A percentile compares a stretch with the other conserved stretches of the same genome.
phyloP scores from a whole-genome alignment of 2,329 filamentous ascomycete genomes.

The Diaporthe amygdali region DNA sequence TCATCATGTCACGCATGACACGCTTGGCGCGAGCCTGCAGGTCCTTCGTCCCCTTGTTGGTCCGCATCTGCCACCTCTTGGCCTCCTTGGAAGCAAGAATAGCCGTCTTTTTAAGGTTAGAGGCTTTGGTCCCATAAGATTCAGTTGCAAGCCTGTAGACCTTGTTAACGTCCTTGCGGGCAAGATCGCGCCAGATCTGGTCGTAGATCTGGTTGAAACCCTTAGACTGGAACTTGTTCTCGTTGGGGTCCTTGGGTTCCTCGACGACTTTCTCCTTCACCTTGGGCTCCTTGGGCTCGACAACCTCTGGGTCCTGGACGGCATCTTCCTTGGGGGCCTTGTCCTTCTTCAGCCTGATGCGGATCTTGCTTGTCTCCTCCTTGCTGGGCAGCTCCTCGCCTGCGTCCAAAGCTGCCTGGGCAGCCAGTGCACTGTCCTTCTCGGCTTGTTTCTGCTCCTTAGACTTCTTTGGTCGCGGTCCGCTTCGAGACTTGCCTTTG shows the following conservation, averaged over 20 bases:
- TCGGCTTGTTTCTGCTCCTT: slow-evolving; percentile 83
- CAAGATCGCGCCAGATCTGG: slow-evolving; percentile 95
- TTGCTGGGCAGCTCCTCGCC: slow-evolving; percentile 72
- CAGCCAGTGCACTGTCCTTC: slow-evolving; percentile 83
- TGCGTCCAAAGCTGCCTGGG: slow-evolving; percentile 82
- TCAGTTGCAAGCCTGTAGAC: slow-evolving; percentile 86
- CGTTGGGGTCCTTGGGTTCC: slow-evolving; percentile 56
- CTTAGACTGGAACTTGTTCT: slow-evolving; percentile 80
- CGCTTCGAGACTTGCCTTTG: slow-evolving; percentile 60
- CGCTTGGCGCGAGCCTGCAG: slow-evolving; percentile 95
- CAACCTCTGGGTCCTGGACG: slow-evolving; percentile 41
- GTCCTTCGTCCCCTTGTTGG: slow-evolving; percentile 98
- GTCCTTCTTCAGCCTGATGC: slow-evolving; percentile 66
- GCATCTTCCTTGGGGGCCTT: slow-evolving; percentile 42
- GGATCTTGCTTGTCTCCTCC: slow-evolving; percentile 65
- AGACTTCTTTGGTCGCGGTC: slow-evolving; percentile 84
- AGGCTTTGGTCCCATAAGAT: slow-evolving; percentile 84
- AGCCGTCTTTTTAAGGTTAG: slow-evolving; percentile 97
- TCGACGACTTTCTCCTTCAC: slow-evolving; percentile 50
- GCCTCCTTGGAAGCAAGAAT: slow-evolving; percentile 97
- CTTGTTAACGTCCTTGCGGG: slow-evolving; percentile 91
- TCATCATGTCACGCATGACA: slow-evolving; percentile 99
- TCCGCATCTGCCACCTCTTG: slow-evolving; percentile 94
- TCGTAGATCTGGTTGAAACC: slow-evolving; percentile 97
- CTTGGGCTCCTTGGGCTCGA: slow-evolving; percentile 47